Evolutionary conservation across 768 basidiomycete species (phyloP).

Genomic region (Chlorophyllum brunneum): DNA sequence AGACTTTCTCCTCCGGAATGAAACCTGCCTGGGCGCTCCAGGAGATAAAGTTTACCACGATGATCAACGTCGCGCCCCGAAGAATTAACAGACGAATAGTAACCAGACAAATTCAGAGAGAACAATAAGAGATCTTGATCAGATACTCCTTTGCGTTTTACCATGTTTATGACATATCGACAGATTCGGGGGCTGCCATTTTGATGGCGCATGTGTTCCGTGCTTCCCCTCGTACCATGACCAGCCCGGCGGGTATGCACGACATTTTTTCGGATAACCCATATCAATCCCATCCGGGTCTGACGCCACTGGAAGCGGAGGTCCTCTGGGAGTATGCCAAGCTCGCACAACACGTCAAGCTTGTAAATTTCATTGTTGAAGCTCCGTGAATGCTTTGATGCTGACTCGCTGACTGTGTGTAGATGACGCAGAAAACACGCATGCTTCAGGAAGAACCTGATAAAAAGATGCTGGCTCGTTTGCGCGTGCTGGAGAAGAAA

Average conservation of each 20-base stretch:
- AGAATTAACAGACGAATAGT: background rate
- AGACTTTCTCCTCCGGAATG: background rate
- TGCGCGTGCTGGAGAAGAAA: conserved; percentile 85
- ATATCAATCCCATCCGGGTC: conserved; percentile 64
- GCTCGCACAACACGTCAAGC: conserved; percentile 73
- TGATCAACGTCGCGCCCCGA: background rate
- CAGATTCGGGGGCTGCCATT: conserved; percentile 4
- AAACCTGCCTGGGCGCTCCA: too few relatives aligned
- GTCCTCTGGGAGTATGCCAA: conserved; percentile 94
- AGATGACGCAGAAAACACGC: conserved; percentile 70
- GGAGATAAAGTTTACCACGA: background rate
- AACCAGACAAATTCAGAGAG: conserved; percentile 6
- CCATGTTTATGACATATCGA: background rate
- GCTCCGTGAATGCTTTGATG: background rate
- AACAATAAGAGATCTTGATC: conserved; percentile 5
- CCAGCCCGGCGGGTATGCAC: conserved; percentile 14
- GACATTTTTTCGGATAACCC: conserved; percentile 62
- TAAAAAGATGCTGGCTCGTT: conserved; percentile 64
- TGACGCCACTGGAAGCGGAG: conserved; percentile 68
- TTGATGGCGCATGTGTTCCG: background rate
- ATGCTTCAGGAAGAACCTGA: conserved; percentile 74
- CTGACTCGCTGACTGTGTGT: background rate
- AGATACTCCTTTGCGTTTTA: background rate
- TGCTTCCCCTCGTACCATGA: conserved; percentile 4
- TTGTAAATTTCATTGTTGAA: conserved; percentile 41